phyloP scores from a whole-genome alignment of 345 rosid species.

The Lepidium didymum region DNA sequence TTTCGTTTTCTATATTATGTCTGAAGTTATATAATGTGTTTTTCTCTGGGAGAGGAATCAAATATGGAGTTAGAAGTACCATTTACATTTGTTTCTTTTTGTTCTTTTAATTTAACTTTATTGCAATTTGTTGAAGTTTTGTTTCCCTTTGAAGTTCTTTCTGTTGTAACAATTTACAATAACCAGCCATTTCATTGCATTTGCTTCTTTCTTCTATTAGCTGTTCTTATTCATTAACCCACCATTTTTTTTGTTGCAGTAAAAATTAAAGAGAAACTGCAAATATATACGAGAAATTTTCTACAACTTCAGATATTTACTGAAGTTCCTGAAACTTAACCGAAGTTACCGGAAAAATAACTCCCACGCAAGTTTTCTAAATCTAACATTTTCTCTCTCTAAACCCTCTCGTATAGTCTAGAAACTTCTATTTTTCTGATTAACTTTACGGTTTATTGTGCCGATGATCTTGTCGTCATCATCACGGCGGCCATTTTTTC shows the following conservation, averaged over 20 bases:
- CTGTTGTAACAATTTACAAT: conserved; percentile 26
- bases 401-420: no score
- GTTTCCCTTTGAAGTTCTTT: conserved; percentile 22
- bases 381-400: no score
- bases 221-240: neutral
- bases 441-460: no score
- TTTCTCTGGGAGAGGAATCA: conserved; percentile 16
- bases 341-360: no score
- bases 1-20: neutral
- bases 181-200: conserved; percentile 17
- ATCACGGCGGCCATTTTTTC: no score
- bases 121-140: conserved; percentile 27
- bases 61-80: conserved; percentile 22
- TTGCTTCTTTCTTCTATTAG: neutral
- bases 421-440: no score
- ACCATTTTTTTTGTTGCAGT: neutral
- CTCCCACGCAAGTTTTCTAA: no score
- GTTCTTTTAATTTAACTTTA: neutral
- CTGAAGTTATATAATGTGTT: conserved; percentile 15
- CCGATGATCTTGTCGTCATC: no score
- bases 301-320: neutral
- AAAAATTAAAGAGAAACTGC: neutral
- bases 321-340: neutral
- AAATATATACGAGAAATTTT: neutral
- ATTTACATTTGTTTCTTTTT: conserved; percentile 17